These are phyloP conservation scores for Boletus insuetus DNA, from an alignment of 768 basidiomycete genomes.

Conservation along the genomic window DNA sequence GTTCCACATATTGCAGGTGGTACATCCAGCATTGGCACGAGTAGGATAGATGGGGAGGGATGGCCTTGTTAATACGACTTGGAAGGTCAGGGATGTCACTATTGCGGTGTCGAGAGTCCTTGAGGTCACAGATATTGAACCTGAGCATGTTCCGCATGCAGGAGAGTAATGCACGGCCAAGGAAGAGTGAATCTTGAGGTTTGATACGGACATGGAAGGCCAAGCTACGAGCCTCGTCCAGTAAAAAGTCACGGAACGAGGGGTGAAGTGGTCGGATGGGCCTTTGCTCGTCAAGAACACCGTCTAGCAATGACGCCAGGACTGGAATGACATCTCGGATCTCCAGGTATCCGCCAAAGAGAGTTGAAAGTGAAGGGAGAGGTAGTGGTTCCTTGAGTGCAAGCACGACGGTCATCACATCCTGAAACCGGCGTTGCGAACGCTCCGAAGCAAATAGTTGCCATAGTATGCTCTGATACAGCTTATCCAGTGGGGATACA, in stretches of 20 bases:
- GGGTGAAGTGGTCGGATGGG: neutral
- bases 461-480: no score
- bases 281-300: neutral
- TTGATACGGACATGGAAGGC: neutral
- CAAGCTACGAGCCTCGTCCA: neutral
- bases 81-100: neutral
- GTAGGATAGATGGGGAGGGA: neutral
- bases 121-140: neutral
- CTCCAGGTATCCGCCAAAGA: no score
- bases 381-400: no score
- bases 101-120: neutral
- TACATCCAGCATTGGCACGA: neutral
- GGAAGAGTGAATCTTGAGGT: neutral
- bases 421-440: no score
- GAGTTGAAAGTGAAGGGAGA: no score
- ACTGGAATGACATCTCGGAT: no score
- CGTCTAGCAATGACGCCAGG: neutral
- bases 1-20: neutral
- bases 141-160: neutral
- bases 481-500: no score
- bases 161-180: neutral
- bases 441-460: no score
- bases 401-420: no score
- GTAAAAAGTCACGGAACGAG: neutral
- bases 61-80: neutral